phyloP scores from a whole-genome alignment of 148 eudicot species.

The Cornus kousa region DNA sequence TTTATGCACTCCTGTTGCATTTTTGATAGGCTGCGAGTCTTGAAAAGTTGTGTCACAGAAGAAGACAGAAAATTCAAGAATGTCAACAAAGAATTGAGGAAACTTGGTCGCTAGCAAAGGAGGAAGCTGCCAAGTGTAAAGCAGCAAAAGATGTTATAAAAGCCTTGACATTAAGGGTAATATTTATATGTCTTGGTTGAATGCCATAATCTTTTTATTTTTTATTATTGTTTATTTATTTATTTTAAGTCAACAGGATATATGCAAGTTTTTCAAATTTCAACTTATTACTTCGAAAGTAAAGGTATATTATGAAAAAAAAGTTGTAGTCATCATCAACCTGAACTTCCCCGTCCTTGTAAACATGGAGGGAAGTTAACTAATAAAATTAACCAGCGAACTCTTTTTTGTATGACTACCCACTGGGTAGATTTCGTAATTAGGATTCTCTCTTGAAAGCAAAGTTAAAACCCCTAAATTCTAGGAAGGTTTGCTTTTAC shows the following conservation, averaged over 20 bases:
- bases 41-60: constrained; percentile 28
- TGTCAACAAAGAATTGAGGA: constrained; percentile 25
- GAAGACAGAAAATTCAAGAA: constrained; percentile 27
- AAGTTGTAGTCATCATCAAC: background rate
- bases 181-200: background rate
- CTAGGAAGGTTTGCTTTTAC: background rate
- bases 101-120: constrained; percentile 36
- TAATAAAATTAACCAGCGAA: background rate
- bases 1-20: background rate
- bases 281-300: no score
- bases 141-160: constrained; percentile 40
- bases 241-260: no score
- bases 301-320: no score
- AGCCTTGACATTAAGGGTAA: constrained; percentile 35
- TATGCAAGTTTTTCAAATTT: no score
- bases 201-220: background rate
- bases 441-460: background rate
- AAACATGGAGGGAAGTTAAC: background rate
- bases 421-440: no score
- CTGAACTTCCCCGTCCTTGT: background rate
- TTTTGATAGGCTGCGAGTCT: constrained; percentile 31
- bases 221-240: background rate
- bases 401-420: no score
- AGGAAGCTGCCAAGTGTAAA: constrained; percentile 41
- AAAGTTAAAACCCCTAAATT: background rate